Percentiles rank a stretch among this genome's conserved stretches.
phyloP scores from a whole-genome alignment of 1,284 basidiomycete genomes.

The Limonomyces culmigenus region DNA sequence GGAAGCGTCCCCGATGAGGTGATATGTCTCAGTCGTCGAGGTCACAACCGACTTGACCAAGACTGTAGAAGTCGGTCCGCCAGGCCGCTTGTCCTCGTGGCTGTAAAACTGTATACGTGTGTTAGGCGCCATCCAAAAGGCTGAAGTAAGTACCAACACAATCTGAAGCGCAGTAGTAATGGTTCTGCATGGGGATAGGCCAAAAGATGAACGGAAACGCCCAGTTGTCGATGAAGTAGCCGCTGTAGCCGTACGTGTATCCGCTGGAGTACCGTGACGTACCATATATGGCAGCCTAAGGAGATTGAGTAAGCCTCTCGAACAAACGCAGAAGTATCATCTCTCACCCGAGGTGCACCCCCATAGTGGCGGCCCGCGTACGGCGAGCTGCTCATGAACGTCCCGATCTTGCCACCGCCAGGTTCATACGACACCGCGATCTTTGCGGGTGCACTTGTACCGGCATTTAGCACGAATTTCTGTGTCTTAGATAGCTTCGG shows the following conservation, averaged over 20 bases:
- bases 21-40: slow-evolving; percentile 1
- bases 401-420: no score
- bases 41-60: background rate
- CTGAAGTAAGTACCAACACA: background rate
- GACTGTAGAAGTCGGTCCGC: background rate
- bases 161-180: background rate
- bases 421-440: no score
- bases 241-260: slow-evolving; percentile 1
- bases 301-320: background rate
- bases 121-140: background rate
- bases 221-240: slow-evolving; percentile 1
- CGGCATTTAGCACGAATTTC: no score
- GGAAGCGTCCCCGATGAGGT: slow-evolving; percentile 1
- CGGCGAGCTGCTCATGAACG: no score
- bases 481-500: no score
- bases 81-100: background rate
- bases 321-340: no score
- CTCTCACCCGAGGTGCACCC: no score
- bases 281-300: slow-evolving; percentile 1
- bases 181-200: slow-evolving; percentile 1
- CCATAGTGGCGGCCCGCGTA: no score
- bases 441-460: no score
- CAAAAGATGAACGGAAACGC: slow-evolving; percentile 1
- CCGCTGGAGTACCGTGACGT: slow-evolving; percentile 2
- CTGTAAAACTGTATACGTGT: background rate